Conservation (phyloP, 1,139 yeast genomes). For the Geotrichum restrictum region DNA sequence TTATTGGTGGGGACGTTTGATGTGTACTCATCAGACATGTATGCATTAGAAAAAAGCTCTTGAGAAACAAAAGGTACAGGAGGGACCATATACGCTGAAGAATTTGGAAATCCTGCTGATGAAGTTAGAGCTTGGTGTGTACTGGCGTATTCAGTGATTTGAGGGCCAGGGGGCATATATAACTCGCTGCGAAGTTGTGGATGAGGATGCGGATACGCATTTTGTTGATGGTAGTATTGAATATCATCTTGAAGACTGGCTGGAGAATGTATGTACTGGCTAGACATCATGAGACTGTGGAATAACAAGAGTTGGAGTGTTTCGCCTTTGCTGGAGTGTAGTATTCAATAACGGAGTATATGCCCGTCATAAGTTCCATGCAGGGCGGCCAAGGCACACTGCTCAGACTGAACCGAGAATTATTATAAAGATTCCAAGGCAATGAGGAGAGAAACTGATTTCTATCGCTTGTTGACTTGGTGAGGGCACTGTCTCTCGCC, state of each 20-base stretch:
- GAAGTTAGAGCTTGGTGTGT: too few relatives aligned
- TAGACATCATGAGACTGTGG: conserved; percentile 4
- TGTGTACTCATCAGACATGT: background rate
- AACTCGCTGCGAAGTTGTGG: background rate
- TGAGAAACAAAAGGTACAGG: background rate
- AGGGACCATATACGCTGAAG: too few relatives aligned
- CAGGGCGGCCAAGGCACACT: background rate
- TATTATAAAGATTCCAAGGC: background rate
- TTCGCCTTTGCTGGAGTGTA: background rate
- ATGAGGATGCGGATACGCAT: background rate
- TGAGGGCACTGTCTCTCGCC: background rate
- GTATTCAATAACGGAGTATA: background rate
- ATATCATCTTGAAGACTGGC: background rate
- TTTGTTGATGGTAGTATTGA: conserved; percentile 4
- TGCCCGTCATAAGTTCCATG: background rate
- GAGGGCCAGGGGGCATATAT: background rate
- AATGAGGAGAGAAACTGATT: background rate
- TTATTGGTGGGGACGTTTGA: conserved; percentile 1
- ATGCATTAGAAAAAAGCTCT: background rate
- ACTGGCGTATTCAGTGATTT: background rate
- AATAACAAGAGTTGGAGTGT: background rate
- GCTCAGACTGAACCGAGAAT: too few relatives aligned
- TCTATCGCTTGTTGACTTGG: background rate
- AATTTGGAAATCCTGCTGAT: too few relatives aligned
- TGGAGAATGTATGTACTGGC: background rate